These are phyloP conservation scores for Miscanthus sacchariflorus DNA, from an alignment of 202 grass and related monocot genomes.

Conservation along the genomic window DNA sequence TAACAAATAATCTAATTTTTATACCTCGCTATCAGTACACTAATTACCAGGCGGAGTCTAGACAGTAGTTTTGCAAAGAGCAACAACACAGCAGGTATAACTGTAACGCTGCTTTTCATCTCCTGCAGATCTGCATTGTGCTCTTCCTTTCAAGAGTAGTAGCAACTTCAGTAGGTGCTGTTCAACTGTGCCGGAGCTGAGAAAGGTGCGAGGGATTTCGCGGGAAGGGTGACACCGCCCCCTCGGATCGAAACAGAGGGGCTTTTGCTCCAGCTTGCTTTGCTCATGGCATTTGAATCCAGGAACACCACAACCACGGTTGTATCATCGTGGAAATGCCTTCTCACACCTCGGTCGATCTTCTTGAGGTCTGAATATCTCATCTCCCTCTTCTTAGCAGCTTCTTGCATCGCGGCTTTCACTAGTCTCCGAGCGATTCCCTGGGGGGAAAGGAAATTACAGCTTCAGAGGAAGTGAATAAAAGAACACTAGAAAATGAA, in stretches of 20 bases:
- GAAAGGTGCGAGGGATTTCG: conserved; percentile 77
- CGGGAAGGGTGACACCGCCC: conserved; percentile 61
- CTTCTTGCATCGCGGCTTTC: conserved; percentile 72
- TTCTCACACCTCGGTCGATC: conserved; percentile 76
- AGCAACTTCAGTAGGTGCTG: conserved; percentile 53
- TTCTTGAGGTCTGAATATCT: conserved; percentile 95
- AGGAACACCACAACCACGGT: conserved; percentile 81
- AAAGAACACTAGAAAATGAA: conserved; percentile 10
- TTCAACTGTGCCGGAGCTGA: conserved; percentile 52
- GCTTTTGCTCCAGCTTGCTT: conserved; percentile 63
- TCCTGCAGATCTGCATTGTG: conserved; percentile 23
- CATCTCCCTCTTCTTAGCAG: conserved; percentile 96
- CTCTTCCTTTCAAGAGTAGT: conserved; percentile 5
- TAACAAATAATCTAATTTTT: conserved; percentile 68
- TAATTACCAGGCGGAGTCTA: conserved; percentile 62
- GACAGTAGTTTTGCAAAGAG: conserved; percentile 44
- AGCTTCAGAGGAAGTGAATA: conserved; percentile 34
- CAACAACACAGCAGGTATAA: conserved; percentile 35
- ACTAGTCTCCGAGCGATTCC: conserved; percentile 78
- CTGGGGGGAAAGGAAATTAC: conserved; percentile 47
- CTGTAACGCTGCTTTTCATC: conserved; percentile 7
- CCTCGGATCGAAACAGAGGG: conserved; percentile 66
- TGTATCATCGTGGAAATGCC: conserved; percentile 90
- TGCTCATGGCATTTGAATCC: conserved; percentile 63
- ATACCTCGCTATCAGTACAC: conserved; percentile 69